Percentiles rank a stretch among this genome's conserved stretches.
phyloP scores from a whole-genome alignment of 1,284 basidiomycete species.

The Ceratobasidium sp. region DNA sequence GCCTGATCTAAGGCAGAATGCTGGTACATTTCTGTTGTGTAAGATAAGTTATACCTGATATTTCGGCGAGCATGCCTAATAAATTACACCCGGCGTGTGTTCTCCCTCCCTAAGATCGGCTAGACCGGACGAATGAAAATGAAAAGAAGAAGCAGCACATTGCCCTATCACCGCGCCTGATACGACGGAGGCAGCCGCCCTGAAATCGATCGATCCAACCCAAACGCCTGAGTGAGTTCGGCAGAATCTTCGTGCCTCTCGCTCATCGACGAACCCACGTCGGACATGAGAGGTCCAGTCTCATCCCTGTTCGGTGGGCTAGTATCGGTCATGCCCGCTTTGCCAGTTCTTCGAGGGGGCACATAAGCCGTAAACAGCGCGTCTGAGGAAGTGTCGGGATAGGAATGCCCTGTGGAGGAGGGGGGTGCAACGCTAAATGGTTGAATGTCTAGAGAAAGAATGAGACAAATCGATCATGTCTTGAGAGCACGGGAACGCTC shows the following conservation, averaged over 20 bases:
- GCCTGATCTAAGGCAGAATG: too few species aligned
- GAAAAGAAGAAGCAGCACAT: too few species aligned
- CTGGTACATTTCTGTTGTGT: too few species aligned
- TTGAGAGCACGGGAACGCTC: too few species aligned
- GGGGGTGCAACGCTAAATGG: neutral
- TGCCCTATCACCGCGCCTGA: neutral
- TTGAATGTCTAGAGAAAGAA: neutral
- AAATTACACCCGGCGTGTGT: too few species aligned
- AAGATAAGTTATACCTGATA: too few species aligned
- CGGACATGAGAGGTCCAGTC: neutral
- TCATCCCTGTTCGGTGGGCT: conserved; percentile 17
- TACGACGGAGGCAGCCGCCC: conserved; percentile 23
- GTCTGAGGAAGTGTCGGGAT: neutral
- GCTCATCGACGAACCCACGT: neutral
- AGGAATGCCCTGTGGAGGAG: neutral
- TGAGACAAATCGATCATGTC: too few species aligned
- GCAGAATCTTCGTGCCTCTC: conserved; percentile 26
- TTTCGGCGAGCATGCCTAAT: too few species aligned
- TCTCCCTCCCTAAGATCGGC: too few species aligned
- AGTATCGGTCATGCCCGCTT: neutral
- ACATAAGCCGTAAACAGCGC: neutral
- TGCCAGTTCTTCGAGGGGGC: neutral
- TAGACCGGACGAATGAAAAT: too few species aligned
- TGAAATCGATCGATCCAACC: conserved; percentile 8
- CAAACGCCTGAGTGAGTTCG: conserved; percentile 9